Percentiles rank a stretch among this genome's conserved stretches.
These are phyloP conservation scores for Rutstroemia sp. DNA, from an alignment of 2,329 filamentous ascomycete species.

Conservation along the genomic window DNA sequence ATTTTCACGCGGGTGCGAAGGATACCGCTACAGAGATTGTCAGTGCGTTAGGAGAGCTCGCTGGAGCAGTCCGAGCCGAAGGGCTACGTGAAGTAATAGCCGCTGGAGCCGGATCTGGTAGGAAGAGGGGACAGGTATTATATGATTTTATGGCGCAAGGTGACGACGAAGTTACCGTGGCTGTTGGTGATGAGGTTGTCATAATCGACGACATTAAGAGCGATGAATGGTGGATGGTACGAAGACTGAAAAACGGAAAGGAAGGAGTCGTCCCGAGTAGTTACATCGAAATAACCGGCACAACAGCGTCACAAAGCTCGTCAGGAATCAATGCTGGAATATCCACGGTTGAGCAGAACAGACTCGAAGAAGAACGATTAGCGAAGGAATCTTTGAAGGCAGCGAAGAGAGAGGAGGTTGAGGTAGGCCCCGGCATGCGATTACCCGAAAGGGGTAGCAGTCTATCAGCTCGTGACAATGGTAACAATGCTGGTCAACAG, in stretches of 20 bases:
- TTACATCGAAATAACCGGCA: conserved; percentile 83
- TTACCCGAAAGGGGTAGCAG: conserved; percentile 76
- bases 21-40: conserved; percentile 95
- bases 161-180: conserved; percentile 92
- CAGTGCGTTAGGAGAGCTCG: conserved; percentile 76
- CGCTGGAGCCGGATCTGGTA: conserved; percentile 61
- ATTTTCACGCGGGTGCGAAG: conserved; percentile 95
- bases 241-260: conserved; percentile 81
- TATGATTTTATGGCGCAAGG: conserved; percentile 98
- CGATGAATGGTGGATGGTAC: conserved; percentile 98
- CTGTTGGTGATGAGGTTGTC: conserved; percentile 81
- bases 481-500: conserved; percentile 64
- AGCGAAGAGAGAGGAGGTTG: conserved; percentile 49
- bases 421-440: conserved; percentile 71
- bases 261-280: conserved; percentile 95
- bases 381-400: conserved; percentile 71
- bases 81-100: conserved; percentile 78
- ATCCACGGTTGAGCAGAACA: conserved; percentile 70
- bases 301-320: conserved; percentile 42
- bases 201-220: conserved; percentile 86
- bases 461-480: conserved; percentile 57
- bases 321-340: conserved; percentile 51
- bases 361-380: conserved; percentile 73
- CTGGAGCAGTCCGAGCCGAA: conserved; percentile 77
- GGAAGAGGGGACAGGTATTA: conserved; percentile 78